These are phyloP conservation scores for Odonthalia washingtoniensis DNA, from an alignment of 31 red algal species.

Conservation along the genomic window DNA sequence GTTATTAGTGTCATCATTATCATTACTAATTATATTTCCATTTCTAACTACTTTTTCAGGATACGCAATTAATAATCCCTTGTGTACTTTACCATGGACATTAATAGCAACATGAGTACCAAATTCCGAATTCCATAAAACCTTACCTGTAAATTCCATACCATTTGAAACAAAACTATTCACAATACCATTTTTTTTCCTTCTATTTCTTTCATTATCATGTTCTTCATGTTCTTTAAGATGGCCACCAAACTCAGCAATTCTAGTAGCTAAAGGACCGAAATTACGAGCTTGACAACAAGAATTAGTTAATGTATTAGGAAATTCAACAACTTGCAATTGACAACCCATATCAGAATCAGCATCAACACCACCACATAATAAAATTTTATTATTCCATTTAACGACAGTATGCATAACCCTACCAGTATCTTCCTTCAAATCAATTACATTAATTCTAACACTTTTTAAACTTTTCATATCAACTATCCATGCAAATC, in stretches of 20 bases:
- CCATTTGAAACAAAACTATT: slow-evolving; percentile 11
- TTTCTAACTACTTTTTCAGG: slow-evolving; percentile 41
- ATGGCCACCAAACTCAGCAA: slow-evolving; percentile 38
- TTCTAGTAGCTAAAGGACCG: slow-evolving; percentile 38
- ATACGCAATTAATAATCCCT: slow-evolving; percentile 63
- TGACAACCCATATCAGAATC: slow-evolving; percentile 21
- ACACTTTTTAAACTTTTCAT: slow-evolving; percentile 21
- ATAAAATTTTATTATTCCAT: slow-evolving; percentile 32
- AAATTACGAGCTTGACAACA: slow-evolving; percentile 50
- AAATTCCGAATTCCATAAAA: slow-evolving; percentile 43
- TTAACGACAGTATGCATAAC: slow-evolving; percentile 36
- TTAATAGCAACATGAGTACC: slow-evolving; percentile 59
- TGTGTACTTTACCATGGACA: slow-evolving; percentile 58
- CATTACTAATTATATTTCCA: slow-evolving; percentile 50
- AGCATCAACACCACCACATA: slow-evolving; percentile 58
- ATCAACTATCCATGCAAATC: slow-evolving; percentile 44
- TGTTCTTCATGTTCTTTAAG: background rate
- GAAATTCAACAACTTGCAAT: slow-evolving; percentile 24
- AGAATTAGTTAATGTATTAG: slow-evolving; percentile 29
- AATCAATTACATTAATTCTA: slow-evolving; percentile 26
- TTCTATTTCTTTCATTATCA: background rate
- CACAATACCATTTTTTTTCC: background rate
- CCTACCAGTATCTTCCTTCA: slow-evolving; percentile 18
- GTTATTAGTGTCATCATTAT: slow-evolving; percentile 38
- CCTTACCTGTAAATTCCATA: slow-evolving; percentile 52